These are phyloP conservation scores for Quercus tomentella DNA, from an alignment of 331 rosid species.

Conservation along the genomic window DNA sequence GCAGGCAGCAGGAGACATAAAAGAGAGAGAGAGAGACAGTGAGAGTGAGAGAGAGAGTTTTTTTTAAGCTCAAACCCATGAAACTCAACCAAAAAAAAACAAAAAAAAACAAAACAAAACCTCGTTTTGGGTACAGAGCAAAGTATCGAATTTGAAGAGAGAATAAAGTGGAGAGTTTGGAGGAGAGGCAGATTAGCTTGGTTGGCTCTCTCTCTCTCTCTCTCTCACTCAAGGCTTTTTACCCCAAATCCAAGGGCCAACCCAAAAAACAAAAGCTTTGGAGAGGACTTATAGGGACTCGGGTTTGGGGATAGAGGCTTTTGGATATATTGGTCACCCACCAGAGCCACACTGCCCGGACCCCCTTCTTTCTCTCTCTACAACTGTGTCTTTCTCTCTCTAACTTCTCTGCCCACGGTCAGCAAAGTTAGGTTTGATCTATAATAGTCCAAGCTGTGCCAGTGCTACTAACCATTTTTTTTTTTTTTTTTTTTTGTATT, in stretches of 20 bases:
- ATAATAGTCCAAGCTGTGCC: not conserved
- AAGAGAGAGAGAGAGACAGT: slow-evolving; percentile 21
- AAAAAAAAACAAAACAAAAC: slow-evolving; percentile 19
- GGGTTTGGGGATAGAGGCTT: slow-evolving; percentile 17
- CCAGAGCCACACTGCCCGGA: slow-evolving; percentile 25
- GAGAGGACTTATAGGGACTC: slow-evolving; percentile 51
- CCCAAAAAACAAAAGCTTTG: slow-evolving; percentile 15
- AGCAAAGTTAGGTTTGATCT: slow-evolving; percentile 36
- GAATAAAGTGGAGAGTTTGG: slow-evolving; percentile 49
- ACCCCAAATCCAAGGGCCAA: slow-evolving; percentile 70
- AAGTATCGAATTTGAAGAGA: slow-evolving; percentile 62
- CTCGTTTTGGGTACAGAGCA: slow-evolving; percentile 60
- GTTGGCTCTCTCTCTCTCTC: slow-evolving; percentile 9
- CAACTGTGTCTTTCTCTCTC: slow-evolving; percentile 27
- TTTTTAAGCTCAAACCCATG: not conserved
- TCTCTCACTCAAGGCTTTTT: slow-evolving; percentile 42
- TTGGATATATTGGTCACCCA: slow-evolving; percentile 48
- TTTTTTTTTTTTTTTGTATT: not conserved
- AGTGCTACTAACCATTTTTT: not conserved
- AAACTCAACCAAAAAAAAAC: not conserved
- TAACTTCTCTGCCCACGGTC: slow-evolving; percentile 35
- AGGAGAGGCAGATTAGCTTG: slow-evolving; percentile 30
- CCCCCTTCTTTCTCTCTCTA: not conserved
- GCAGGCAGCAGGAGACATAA: slow-evolving; percentile 39
- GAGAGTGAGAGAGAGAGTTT: slow-evolving; percentile 6